These are phyloP conservation scores for Telopea speciosissima DNA, from an alignment of 177 flowering plant species.

Conservation along the genomic window DNA sequence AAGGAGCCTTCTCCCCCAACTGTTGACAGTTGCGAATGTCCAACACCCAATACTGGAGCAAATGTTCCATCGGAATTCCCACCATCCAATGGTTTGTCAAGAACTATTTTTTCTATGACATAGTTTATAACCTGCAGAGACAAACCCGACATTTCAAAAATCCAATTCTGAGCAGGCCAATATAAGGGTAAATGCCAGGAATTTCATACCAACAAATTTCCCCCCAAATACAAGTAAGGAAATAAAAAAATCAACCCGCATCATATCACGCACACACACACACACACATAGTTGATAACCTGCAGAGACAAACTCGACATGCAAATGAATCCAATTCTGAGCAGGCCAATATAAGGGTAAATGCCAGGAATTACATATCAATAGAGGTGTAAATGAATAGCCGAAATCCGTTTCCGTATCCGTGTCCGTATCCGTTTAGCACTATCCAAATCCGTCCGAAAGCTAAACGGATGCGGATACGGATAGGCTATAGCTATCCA, in stretches of 20 bases:
- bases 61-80: slow-evolving; percentile 48
- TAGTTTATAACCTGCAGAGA: slow-evolving; percentile 70
- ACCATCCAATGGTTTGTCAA: slow-evolving; percentile 68
- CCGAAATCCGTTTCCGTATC: too few relatives aligned
- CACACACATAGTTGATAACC: slow-evolving; percentile 97
- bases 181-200: background rate
- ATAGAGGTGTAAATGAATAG: too few relatives aligned
- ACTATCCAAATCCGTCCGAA: too few relatives aligned
- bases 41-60: slow-evolving; percentile 47
- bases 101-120: slow-evolving; percentile 90
- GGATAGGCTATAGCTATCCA: too few relatives aligned
- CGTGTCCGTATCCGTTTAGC: too few relatives aligned
- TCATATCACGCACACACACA: too few relatives aligned
- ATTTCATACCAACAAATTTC: background rate
- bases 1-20: slow-evolving; percentile 58
- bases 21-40: slow-evolving; percentile 36
- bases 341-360: background rate
- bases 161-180: too few relatives aligned
- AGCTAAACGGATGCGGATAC: too few relatives aligned
- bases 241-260: too few relatives aligned
- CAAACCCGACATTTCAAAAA: background rate
- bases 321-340: too few relatives aligned
- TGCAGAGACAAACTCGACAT: slow-evolving; percentile 8
- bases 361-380: background rate
- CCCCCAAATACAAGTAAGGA: too few relatives aligned